These are phyloP conservation scores for Penicillium sp. DNA, from an alignment of 2,329 filamentous ascomycete genomes.

Conservation along the genomic window DNA sequence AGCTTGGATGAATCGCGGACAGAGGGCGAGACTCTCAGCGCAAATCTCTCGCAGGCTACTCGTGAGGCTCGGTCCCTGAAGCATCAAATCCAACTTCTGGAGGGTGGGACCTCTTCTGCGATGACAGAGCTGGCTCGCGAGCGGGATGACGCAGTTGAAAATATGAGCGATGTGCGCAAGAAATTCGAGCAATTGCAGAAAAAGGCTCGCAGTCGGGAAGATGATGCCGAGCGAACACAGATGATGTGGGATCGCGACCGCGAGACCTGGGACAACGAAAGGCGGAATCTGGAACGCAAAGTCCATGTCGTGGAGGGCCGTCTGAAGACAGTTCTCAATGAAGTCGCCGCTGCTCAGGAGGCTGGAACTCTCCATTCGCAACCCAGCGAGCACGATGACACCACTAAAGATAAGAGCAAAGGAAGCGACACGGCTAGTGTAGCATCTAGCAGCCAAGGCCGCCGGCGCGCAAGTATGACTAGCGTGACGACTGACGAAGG, in stretches of 20 bases:
- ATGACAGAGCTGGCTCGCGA: conserved; percentile 82
- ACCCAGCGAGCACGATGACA: conserved; percentile 65
- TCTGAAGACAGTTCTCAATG: conserved; percentile 80
- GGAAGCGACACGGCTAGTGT: conserved; percentile 73
- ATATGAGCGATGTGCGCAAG: conserved; percentile 71
- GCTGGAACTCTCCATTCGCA: conserved; percentile 35
- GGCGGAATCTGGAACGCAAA: conserved; percentile 78
- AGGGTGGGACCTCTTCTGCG: conserved; percentile 85
- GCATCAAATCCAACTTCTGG: conserved; percentile 81
- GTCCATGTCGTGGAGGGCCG: conserved; percentile 89
- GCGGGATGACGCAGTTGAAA: conserved; percentile 80
- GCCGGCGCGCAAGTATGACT: conserved; percentile 63
- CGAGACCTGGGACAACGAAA: conserved; percentile 81
- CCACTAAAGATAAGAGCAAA: conserved; percentile 62
- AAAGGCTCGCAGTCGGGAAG: conserved; percentile 76
- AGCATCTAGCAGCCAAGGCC: conserved; percentile 67
- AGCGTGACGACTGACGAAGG: conserved; percentile 56
- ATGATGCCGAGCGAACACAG: conserved; percentile 78
- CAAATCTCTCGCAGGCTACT: conserved; percentile 63
- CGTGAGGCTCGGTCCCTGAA: conserved; percentile 83
- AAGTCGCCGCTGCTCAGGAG: conserved; percentile 62
- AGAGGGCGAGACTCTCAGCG: conserved; percentile 74
- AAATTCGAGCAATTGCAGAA: conserved; percentile 79
- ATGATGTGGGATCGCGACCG: conserved; percentile 83
- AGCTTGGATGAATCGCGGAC: conserved; percentile 71